A percentile compares a stretch with the other conserved stretches of the same genome.
phyloP scores from a whole-genome alignment of 129 eudicot species.

The Tagetes patula region DNA sequence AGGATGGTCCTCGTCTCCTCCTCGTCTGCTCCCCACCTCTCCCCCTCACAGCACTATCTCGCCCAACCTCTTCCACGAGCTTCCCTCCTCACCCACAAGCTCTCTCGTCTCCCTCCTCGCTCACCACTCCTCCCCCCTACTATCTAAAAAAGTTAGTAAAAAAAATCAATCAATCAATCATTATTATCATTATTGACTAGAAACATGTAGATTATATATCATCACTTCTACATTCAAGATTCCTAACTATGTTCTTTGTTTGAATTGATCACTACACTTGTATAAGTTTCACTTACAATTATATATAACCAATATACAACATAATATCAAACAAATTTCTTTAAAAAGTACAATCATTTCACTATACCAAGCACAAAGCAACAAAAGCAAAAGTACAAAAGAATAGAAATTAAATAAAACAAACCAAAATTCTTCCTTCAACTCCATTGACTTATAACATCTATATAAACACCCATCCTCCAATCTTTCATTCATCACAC shows the following conservation, averaged over 20 bases:
- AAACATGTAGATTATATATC: too few relatives aligned
- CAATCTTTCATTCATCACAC: slow-evolving; percentile 17
- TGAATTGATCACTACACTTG: neutral
- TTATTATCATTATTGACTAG: too few relatives aligned
- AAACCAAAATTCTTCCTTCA: neutral
- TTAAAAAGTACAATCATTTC: neutral
- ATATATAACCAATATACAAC: neutral
- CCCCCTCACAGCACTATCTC: too few relatives aligned
- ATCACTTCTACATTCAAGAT: neutral
- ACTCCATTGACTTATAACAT: slow-evolving; percentile 4
- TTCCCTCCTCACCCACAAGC: too few relatives aligned
- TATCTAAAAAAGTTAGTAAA: too few relatives aligned
- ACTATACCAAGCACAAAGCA: slow-evolving; percentile 22
- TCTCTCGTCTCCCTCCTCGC: too few relatives aligned
- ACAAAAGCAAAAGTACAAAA: slow-evolving; percentile 26
- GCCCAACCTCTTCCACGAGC: too few relatives aligned
- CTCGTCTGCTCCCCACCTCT: too few relatives aligned
- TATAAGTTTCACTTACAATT: neutral
- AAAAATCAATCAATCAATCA: too few relatives aligned
- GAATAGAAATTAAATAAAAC: slow-evolving; percentile 8
- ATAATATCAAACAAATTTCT: neutral
- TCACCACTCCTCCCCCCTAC: too few relatives aligned
- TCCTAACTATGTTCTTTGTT: neutral
- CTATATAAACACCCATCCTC: slow-evolving; percentile 30
- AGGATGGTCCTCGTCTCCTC: too few relatives aligned